Evolutionary conservation across 768 basidiomycete species (phyloP).

Genomic region (Phanerodontia chrysosporium): DNA sequence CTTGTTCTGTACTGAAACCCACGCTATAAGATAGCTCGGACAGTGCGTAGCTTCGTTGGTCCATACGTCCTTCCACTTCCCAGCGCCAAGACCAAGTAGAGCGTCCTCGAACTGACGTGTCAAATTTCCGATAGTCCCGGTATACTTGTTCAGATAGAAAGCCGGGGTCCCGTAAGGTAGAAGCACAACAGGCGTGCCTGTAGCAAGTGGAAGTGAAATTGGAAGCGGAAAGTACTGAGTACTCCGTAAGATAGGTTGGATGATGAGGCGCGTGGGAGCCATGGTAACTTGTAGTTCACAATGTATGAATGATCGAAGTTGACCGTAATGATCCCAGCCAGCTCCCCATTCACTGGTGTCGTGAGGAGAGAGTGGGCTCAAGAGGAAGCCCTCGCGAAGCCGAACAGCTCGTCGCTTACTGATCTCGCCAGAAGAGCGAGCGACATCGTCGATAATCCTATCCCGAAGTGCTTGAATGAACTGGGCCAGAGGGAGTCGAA

Average conservation of each 20-base stretch:
- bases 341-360: constrained; percentile 54
- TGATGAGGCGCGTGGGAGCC: constrained; percentile 40
- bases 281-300: constrained; percentile 40
- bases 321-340: constrained; percentile 57
- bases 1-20: constrained; percentile 71
- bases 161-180: constrained; percentile 72
- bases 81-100: constrained; percentile 58
- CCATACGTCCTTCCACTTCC: constrained; percentile 41
- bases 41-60: background rate
- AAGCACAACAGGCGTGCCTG: constrained; percentile 66
- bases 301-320: constrained; percentile 51
- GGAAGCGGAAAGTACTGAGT: constrained; percentile 56
- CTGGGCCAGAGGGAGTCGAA: constrained; percentile 35
- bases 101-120: constrained; percentile 60
- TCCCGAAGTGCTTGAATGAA: constrained; percentile 65
- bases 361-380: constrained; percentile 37
- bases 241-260: constrained; percentile 58
- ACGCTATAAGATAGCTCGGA: constrained; percentile 55
- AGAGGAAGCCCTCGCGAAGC: constrained; percentile 60
- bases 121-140: constrained; percentile 60
- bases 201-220: constrained; percentile 35
- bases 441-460: constrained; percentile 49
- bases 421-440: constrained; percentile 23
- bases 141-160: constrained; percentile 67
- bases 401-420: constrained; percentile 39